Percentiles rank a stretch among this genome's conserved stretches.
phyloP scores from a whole-genome alignment of 441 rosid genomes.

The Arabidopsis lyrata region DNA sequence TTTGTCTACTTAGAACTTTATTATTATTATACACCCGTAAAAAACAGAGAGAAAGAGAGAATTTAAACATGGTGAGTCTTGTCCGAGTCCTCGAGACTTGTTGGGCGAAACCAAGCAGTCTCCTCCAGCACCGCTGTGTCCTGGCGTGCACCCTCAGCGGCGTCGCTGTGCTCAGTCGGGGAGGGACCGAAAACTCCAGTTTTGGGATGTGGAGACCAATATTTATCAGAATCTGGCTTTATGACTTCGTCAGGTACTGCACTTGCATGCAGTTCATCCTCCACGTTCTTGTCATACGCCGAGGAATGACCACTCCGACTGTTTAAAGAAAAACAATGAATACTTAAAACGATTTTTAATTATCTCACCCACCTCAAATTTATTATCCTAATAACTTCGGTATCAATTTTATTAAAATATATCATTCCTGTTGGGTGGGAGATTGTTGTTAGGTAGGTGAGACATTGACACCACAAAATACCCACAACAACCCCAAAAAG shows the following conservation, averaged over 20 bases:
- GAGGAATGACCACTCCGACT: constrained; percentile 59
- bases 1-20: constrained; percentile 29
- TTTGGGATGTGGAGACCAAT: constrained; percentile 89
- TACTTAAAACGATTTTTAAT: background rate
- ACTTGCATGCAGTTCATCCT: constrained; percentile 60
- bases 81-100: constrained; percentile 81
- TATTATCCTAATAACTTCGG: background rate
- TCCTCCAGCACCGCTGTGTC: constrained; percentile 63
- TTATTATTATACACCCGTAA: constrained; percentile 9
- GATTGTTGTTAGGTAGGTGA: constrained; percentile 29
- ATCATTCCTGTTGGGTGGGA: constrained; percentile 37
- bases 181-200: constrained; percentile 92
- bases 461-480: constrained; percentile 25
- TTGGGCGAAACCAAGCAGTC: constrained; percentile 94
- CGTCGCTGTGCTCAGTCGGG: constrained; percentile 40
- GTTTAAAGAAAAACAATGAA: background rate
- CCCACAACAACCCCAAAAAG: background rate
- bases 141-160: constrained; percentile 37
- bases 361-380: too few relatives aligned
- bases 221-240: constrained; percentile 67
- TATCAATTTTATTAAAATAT: background rate
- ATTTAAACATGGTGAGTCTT: constrained; percentile 59
- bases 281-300: constrained; percentile 80
- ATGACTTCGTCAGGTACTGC: constrained; percentile 76
- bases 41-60: background rate